These are phyloP conservation scores for Ceratobasidium sp. DNA, from an alignment of 1,284 basidiomycete species.

Conservation along the genomic window DNA sequence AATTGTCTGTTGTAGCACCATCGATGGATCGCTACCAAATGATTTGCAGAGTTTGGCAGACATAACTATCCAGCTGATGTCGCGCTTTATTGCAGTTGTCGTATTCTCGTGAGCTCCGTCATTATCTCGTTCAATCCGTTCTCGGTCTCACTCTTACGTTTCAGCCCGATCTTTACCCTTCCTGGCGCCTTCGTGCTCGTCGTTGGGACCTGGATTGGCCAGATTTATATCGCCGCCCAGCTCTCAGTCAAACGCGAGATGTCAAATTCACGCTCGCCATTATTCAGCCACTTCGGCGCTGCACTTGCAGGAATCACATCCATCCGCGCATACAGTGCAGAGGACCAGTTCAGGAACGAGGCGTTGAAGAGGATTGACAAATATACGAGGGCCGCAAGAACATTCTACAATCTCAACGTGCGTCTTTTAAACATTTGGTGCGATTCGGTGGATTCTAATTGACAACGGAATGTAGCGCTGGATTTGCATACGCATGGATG, in stretches of 20 bases:
- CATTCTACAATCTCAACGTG: conserved; percentile 46
- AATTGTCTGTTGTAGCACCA: not conserved
- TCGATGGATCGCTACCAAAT: conserved; percentile 43
- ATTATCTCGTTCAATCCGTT: conserved; percentile 44
- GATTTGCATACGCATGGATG: conserved; percentile 45
- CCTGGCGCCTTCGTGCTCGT: conserved; percentile 58
- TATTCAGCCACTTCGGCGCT: conserved; percentile 60
- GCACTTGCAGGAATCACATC: conserved; percentile 50
- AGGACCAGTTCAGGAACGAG: conserved; percentile 46
- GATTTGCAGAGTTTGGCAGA: conserved; percentile 52
- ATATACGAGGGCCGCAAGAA: conserved; percentile 46
- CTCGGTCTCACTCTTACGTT: not conserved
- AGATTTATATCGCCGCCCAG: conserved; percentile 72
- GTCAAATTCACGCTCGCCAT: conserved; percentile 73
- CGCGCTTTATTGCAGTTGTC: conserved; percentile 57
- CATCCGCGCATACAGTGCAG: conserved; percentile 50
- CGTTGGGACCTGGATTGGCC: conserved; percentile 61
- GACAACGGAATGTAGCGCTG: conserved; percentile 25
- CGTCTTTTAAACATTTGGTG: not conserved
- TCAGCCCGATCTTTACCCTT: conserved; percentile 52
- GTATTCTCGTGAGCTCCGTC: conserved; percentile 49
- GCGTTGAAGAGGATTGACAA: conserved; percentile 46
- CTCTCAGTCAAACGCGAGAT: conserved; percentile 74
- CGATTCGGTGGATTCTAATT: not conserved
- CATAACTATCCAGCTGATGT: conserved; percentile 52